A percentile compares a stretch with the other conserved stretches of the same genome.
These are phyloP conservation scores for Tubosaeta brunneosetosa DNA, from an alignment of 768 basidiomycete genomes.

Conservation along the genomic window DNA sequence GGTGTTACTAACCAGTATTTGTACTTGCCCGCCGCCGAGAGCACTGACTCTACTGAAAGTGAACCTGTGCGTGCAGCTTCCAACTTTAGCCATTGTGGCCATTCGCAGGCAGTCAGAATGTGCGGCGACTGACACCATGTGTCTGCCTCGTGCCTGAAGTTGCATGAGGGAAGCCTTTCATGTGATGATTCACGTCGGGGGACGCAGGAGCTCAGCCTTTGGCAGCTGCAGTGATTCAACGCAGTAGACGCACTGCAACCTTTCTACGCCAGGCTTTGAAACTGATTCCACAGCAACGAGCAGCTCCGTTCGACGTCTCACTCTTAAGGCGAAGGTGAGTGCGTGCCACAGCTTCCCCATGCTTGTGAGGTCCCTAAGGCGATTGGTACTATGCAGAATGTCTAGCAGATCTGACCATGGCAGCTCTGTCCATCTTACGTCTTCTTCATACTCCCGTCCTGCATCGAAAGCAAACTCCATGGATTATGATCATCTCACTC, in stretches of 20 bases:
- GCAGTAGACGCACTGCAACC: background rate
- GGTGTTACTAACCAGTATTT: too few relatives aligned
- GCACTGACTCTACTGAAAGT: too few relatives aligned
- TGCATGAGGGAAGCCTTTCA: conserved; percentile 2
- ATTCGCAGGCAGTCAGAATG: background rate
- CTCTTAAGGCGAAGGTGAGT: conserved; percentile 8
- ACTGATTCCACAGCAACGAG: background rate
- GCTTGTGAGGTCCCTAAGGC: background rate
- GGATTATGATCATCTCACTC: background rate
- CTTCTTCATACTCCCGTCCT: conserved; percentile 9
- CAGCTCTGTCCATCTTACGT: conserved; percentile 4
- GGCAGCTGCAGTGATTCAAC: background rate
- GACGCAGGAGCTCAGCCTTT: background rate
- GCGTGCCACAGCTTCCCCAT: background rate
- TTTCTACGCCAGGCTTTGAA: background rate
- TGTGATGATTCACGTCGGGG: background rate
- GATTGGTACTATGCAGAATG: conserved; percentile 14
- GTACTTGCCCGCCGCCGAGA: too few relatives aligned
- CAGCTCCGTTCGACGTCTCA: background rate
- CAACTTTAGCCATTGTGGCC: background rate
- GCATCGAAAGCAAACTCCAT: conserved; percentile 11
- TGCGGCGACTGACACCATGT: conserved; percentile 9
- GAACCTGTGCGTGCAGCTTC: background rate
- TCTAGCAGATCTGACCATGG: conserved; percentile 12
- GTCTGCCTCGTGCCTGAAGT: conserved; percentile 21